Conservation (phyloP, 352 stramenopile genomes). For the Globisporangium cylindrosporum region DNA sequence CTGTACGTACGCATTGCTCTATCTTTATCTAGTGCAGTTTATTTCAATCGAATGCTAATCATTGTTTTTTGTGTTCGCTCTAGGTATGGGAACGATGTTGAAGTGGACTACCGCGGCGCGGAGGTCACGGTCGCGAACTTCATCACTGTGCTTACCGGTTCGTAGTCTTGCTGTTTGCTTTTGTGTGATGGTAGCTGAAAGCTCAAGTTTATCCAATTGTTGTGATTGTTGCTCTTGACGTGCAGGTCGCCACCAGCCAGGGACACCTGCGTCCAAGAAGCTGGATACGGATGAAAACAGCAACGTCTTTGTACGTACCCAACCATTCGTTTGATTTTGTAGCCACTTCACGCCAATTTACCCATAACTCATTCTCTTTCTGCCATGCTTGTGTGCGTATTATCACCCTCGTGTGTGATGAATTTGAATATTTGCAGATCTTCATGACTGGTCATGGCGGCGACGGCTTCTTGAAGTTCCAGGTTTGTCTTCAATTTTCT, state of each 20-base stretch:
- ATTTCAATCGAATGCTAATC: background rate
- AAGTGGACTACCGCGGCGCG: slow-evolving; percentile 94
- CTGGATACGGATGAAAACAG: slow-evolving; percentile 87
- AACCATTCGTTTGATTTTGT: slow-evolving; percentile 6
- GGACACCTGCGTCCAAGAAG: slow-evolving; percentile 88
- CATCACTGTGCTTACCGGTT: slow-evolving; percentile 90
- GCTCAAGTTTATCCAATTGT: background rate
- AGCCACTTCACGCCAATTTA: background rate
- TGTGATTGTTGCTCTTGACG: background rate
- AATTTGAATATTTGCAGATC: slow-evolving; percentile 33
- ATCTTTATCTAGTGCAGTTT: too few species aligned
- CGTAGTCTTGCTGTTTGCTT: background rate
- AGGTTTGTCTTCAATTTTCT: slow-evolving; percentile 78
- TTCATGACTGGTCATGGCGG: slow-evolving; percentile 95
- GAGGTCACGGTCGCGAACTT: slow-evolving; percentile 98
- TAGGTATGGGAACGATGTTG: slow-evolving; percentile 88
- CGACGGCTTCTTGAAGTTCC: slow-evolving; percentile 98
- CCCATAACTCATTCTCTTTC: background rate
- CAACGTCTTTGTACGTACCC: slow-evolving; percentile 86
- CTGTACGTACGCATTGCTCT: slow-evolving; percentile 34
- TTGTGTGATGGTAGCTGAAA: background rate
- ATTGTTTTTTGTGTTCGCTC: background rate
- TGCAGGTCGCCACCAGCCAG: slow-evolving; percentile 78
- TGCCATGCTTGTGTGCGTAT: background rate
- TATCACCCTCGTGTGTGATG: background rate